These are phyloP conservation scores for Linnemannia hyalina DNA, from an alignment of 192 early-diverging fungal species.

Conservation along the genomic window DNA sequence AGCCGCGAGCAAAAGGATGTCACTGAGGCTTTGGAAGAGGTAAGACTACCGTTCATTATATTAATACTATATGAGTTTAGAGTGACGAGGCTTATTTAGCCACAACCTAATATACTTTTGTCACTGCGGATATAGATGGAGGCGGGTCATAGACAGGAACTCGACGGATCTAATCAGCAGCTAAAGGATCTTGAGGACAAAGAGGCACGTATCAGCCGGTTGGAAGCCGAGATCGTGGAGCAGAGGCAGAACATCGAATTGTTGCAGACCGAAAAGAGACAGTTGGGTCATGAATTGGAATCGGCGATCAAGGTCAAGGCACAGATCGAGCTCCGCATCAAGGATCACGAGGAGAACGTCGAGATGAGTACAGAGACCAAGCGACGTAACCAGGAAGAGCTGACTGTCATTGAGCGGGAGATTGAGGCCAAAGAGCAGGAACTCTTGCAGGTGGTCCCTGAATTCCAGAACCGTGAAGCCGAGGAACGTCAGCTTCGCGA, in stretches of 20 bases:
- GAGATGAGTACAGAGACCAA: constrained; percentile 38
- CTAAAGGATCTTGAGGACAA: constrained; percentile 69
- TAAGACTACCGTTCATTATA: background rate
- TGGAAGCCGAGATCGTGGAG: constrained; percentile 71
- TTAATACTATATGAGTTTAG: background rate
- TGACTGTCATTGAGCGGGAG: constrained; percentile 61
- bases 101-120: constrained; percentile 2
- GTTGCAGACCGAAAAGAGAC: constrained; percentile 75
- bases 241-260: constrained; percentile 75
- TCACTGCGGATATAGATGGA: constrained; percentile 51
- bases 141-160: constrained; percentile 36
- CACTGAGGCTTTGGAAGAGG: constrained; percentile 81
- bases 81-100: background rate
- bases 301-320: constrained; percentile 83
- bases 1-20: constrained; percentile 89
- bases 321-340: constrained; percentile 82
- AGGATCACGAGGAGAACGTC: constrained; percentile 81
- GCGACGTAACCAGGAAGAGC: constrained; percentile 47
- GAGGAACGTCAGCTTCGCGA: constrained; percentile 73
- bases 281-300: constrained; percentile 79
- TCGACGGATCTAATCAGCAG: constrained; percentile 68
- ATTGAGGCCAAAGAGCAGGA: constrained; percentile 75
- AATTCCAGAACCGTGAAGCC: constrained; percentile 70
- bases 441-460: constrained; percentile 72
- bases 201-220: constrained; percentile 62